Percentiles rank a stretch among this genome's conserved stretches.
Evolutionary conservation across 2,329 filamentous ascomycete species (phyloP).

Genomic region (Trichophyton verrucosum): DNA sequence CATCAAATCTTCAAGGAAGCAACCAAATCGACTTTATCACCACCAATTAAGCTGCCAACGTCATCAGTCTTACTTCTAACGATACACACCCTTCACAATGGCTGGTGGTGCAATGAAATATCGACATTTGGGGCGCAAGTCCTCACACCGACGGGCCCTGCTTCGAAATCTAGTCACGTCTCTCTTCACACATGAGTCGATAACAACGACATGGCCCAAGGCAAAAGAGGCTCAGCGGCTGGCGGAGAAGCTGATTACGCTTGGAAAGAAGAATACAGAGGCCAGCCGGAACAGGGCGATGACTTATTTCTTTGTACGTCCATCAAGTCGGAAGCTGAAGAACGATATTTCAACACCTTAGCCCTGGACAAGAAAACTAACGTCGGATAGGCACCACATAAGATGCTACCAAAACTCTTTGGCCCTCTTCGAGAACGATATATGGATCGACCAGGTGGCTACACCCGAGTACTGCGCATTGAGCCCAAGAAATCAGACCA

Average conservation of each 20-base stretch:
- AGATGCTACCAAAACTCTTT: constrained; percentile 69
- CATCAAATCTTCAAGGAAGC: neutral
- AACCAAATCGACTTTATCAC: neutral
- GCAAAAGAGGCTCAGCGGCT: constrained; percentile 92
- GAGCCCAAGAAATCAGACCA: constrained; percentile 83
- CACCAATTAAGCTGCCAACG: neutral
- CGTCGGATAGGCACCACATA: constrained; percentile 27
- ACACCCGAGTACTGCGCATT: constrained; percentile 86
- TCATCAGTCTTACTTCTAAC: neutral
- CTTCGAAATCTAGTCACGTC: constrained; percentile 93
- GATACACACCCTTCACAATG: constrained; percentile 42
- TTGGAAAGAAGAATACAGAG: constrained; percentile 86
- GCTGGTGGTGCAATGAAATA: constrained; percentile 78
- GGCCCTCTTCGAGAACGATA: constrained; percentile 71
- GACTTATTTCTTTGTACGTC: constrained; percentile 70
- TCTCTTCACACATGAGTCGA: constrained; percentile 82
- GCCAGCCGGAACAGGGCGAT: constrained; percentile 63
- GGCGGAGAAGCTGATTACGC: constrained; percentile 85
- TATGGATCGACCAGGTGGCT: constrained; percentile 66
- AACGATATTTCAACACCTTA: neutral
- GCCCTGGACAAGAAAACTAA: neutral
- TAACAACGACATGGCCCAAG: constrained; percentile 90
- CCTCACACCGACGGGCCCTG: constrained; percentile 78
- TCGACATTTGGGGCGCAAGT: constrained; percentile 74
- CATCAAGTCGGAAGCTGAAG: too few species aligned